These are phyloP conservation scores for Mycena belliarum DNA, from an alignment of 768 basidiomycete species.

Conservation along the genomic window DNA sequence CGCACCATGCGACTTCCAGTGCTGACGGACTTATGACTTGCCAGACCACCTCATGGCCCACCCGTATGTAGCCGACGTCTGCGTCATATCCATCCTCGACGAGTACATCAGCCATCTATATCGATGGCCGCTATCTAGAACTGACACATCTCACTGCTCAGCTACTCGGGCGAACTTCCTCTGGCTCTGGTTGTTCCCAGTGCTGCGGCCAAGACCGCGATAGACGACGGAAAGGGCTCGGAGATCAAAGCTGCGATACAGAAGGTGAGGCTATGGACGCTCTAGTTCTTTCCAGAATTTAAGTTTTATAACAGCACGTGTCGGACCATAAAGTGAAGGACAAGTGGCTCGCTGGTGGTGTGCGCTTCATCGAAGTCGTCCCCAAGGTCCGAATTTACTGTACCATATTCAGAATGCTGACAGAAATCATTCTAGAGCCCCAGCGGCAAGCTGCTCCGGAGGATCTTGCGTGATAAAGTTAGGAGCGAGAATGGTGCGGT, in stretches of 20 bases:
- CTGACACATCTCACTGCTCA: too few relatives aligned
- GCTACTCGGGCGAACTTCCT: conserved; percentile 64
- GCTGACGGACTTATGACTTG: too few relatives aligned
- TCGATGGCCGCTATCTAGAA: too few relatives aligned
- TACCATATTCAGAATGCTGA: too few relatives aligned
- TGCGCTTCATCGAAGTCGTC: background rate
- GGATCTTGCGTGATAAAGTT: too few relatives aligned
- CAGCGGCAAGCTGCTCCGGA: too few relatives aligned
- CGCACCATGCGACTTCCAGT: too few relatives aligned
- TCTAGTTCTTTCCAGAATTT: background rate
- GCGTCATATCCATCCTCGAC: conserved; percentile 63
- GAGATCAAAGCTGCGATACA: background rate
- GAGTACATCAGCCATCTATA: too few relatives aligned
- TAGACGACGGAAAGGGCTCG: background rate
- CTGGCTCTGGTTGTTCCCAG: conserved; percentile 61
- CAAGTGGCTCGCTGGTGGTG: background rate
- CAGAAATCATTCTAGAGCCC: too few relatives aligned
- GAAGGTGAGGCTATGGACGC: background rate
- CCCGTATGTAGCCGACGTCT: conserved; percentile 56
- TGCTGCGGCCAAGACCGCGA: background rate
- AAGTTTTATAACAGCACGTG: background rate
- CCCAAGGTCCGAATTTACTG: too few relatives aligned
- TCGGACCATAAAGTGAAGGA: background rate
- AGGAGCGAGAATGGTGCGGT: too few relatives aligned
- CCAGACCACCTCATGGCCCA: conserved; percentile 44